Conservation (phyloP, 2,329 filamentous ascomycete genomes). For the Didymella glomerata region DNA sequence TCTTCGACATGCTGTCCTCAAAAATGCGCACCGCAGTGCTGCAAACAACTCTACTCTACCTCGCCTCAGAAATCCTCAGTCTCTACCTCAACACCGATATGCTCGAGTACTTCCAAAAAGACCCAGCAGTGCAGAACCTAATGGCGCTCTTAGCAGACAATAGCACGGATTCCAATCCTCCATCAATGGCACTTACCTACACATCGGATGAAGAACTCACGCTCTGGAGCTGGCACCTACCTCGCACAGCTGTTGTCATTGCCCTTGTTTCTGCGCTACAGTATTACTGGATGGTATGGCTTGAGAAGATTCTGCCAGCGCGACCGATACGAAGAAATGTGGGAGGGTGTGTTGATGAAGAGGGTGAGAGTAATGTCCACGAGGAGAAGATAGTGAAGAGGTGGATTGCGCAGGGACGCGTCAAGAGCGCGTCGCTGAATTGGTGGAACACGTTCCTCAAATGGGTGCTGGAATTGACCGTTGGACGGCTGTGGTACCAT, state of each 20-base stretch:
- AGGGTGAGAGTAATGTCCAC: neutral
- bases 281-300: neutral
- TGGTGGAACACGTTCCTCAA: neutral
- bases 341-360: neutral
- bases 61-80: neutral
- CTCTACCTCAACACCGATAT: neutral
- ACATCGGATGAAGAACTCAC: neutral
- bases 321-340: neutral
- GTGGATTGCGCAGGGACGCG: neutral
- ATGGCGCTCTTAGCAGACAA: neutral
- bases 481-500: neutral
- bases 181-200: neutral
- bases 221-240: neutral
- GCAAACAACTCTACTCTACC: neutral
- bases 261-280: neutral
- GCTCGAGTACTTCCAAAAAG: neutral
- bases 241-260: neutral
- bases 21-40: neutral
- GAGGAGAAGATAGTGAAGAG: neutral
- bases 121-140: neutral
- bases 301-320: neutral
- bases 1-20: neutral
- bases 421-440: neutral
- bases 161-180: neutral
- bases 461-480: neutral